Base-by-base conservation (phyloP, 306 rosid genomes). In the Pyrus betulifolia region DNA sequence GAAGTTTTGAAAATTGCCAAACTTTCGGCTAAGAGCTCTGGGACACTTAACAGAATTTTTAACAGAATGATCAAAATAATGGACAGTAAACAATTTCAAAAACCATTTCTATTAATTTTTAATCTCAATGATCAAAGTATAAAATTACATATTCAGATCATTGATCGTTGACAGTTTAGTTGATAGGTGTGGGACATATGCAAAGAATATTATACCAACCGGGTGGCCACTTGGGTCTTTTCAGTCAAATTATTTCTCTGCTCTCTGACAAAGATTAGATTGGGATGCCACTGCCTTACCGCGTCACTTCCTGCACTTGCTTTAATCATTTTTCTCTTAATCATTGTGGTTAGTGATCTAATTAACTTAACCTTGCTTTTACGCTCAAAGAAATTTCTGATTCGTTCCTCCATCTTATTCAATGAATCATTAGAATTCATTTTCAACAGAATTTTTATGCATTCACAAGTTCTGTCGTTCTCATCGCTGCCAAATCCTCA, bases 231-330 rank as follows among this genome's bases (percentile, higher is more conserved):
- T 52, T 66, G 67, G 66, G 15, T 38, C 83, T 66, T 3, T 57
- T 58, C 65, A 84, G 81, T 78, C 85, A 76, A 83, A 76, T 76
- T 59, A 70, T 83, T 81, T 72, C 9, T 78, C 72, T 76, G 78
- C 49, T 8, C 80, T 68, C 77, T 80, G 81, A 84, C 72, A 57
- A 27, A 12, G 22, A 30, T 25, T 64, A 8, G 45, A 74, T 52
- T 61, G 70, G 31, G 69, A 61, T 74, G 71, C 74, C 77, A n/a
- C 49, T 59, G 77, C 76, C 63, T 54, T 31, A 22, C 27, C 38
- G 27, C 68, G 11, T 38, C 74, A 35, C 33, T 11, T 2, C 30
- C 68, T 22, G 27, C 35, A 58, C 28, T 2, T 15, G 18, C 72
- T 75, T 66, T 51, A 66, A 65, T 66, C 79, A 75, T 65, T 75